A percentile compares a stretch with the other conserved stretches of the same genome.
These are phyloP conservation scores for Cladophialophora psammophila DNA, from an alignment of 2,329 filamentous ascomycete species.

Conservation along the genomic window DNA sequence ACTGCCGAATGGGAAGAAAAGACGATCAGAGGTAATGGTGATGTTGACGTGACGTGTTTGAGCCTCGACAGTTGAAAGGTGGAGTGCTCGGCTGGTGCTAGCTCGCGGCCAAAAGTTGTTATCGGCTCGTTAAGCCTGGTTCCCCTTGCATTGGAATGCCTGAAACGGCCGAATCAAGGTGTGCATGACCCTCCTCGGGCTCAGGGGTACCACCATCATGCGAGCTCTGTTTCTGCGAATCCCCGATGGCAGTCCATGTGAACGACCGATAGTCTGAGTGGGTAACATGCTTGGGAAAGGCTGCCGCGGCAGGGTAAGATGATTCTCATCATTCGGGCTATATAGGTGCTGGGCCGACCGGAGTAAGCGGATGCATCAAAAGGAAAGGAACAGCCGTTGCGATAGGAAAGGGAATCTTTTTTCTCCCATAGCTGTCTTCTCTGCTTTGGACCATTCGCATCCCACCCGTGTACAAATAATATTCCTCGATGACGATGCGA, in stretches of 20 bases:
- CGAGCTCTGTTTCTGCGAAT: constrained; percentile 5
- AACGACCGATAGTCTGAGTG: constrained; percentile 18
- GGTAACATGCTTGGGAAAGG: constrained; percentile 13
- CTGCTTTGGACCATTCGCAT: not conserved
- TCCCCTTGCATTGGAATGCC: constrained; percentile 20
- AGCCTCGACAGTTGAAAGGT: constrained; percentile 12
- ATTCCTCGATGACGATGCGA: not conserved
- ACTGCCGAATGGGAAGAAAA: constrained; percentile 1
- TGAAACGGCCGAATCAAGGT: constrained; percentile 8
- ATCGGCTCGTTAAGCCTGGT: not conserved
- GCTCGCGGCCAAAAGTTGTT: constrained; percentile 20
- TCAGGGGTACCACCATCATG: constrained; percentile 24
- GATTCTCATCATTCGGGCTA: not conserved
- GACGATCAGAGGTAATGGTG: not conserved
- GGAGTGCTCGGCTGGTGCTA: constrained; percentile 15
- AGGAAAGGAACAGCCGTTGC: not conserved
- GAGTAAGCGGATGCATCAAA: constrained; percentile 1
- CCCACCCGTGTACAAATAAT: not conserved
- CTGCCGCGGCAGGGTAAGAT: constrained; percentile 8
- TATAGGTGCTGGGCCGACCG: constrained; percentile 2
- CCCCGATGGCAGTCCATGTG: constrained; percentile 1
- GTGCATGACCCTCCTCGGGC: constrained; percentile 13
- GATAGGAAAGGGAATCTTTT: not conserved
- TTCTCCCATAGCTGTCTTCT: not conserved
- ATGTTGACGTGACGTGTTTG: constrained; percentile 19